A percentile compares a stretch with the other conserved stretches of the same genome.
phyloP scores from a whole-genome alignment of 352 stramenopile species.

The Phytophthora agathidicida region DNA sequence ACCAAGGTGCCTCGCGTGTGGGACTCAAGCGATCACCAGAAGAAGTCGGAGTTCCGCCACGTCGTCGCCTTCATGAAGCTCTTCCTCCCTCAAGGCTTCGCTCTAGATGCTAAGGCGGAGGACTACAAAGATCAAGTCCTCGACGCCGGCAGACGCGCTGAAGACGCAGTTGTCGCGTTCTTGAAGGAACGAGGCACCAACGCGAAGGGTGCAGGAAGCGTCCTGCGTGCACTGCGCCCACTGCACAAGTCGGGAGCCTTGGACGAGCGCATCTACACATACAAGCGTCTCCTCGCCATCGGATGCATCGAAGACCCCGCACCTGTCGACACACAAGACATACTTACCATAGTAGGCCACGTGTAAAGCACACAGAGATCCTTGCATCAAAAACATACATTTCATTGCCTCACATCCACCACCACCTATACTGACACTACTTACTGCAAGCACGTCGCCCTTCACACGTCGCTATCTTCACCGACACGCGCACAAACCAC shows the following conservation, averaged over 20 bases:
- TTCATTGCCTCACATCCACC: background rate
- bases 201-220: background rate
- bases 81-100: no score
- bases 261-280: background rate
- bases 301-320: background rate
- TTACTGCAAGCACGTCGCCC: background rate
- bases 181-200: background rate
- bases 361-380: background rate
- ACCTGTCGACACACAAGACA: background rate
- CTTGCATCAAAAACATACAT: background rate
- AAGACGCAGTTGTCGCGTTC: background rate
- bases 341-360: background rate
- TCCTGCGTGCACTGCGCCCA: background rate
- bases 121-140: background rate
- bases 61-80: background rate
- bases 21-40: background rate
- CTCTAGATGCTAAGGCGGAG: background rate
- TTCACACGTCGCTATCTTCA: background rate
- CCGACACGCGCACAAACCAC: background rate
- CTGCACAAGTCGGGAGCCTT: no score
- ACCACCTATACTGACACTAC: background rate
- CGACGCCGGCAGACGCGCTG: background rate
- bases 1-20: background rate
- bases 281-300: background rate
- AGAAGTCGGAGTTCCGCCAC: background rate